Evolutionary conservation across 495 filamentous ascomycete genomes (phyloP), one percentile per base, ranked within the genome.

Genomic region (Zalerion maritima): DNA sequence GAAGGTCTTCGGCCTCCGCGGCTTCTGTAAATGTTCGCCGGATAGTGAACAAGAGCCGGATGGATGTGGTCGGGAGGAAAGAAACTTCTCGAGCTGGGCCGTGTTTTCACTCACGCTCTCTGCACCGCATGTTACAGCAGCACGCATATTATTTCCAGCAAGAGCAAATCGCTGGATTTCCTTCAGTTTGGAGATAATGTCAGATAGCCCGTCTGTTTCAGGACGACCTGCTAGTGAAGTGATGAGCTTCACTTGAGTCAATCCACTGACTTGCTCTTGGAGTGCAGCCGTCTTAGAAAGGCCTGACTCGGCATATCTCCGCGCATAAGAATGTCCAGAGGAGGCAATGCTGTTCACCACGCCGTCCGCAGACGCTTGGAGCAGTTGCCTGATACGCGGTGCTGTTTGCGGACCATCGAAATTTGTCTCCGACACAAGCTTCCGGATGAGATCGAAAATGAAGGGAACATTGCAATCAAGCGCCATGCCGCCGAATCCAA

Each of bases 281-380:
- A 81, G 53, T 42, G 66, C 68, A 14, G 75, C 73, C 40, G 73
- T 69, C 5, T 66, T 65, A 3, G 79, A 81, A 18, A 96, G 57
- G 17, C 73, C 70, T 12, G 91, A 78, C 37, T 84, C 73, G 3
- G 87, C 86, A 36, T 76, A 83, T 32, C 74, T 71, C 31, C 77
- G 71, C 21, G 89, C 89, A 54, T 71, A 97, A 1, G 71, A 61
- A 45, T 94, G 86, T 1, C 89, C 89, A 6, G 77, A 77, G 22
- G 78, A 77, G 8, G 89, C 89, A 43, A 97, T 78, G 25, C 73
- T 69, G 49, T 94, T 87, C 13, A 94, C 64, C n/a, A 89, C 84
- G 14, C 87, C 85, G 44, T 84, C 85, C 8, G 85, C 80, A 7
- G 77, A 73, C 24, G 73, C 71, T 45, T 87, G 80, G 14, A 97